A percentile compares a stretch with the other conserved stretches of the same genome.
Conservation (phyloP, 768 basidiomycete species). For the Tephrocybe sp. region DNA sequence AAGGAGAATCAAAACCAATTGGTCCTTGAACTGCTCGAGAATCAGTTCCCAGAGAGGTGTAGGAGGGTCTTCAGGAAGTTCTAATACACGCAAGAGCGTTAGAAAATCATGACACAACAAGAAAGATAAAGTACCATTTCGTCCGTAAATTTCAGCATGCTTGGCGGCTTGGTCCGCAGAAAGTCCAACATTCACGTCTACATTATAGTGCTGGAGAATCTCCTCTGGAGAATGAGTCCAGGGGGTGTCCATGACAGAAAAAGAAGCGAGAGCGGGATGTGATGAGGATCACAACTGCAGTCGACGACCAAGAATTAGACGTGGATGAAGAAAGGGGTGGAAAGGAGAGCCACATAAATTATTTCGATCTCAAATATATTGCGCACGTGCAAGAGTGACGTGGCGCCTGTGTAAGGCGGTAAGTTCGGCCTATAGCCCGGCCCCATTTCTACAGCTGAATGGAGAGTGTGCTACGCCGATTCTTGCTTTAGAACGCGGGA, state of each 20-base stretch:
- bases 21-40: slow-evolving; percentile 99
- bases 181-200: slow-evolving; percentile 65
- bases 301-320: slow-evolving; percentile 9
- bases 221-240: slow-evolving; percentile 76
- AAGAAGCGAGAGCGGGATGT: slow-evolving; percentile 16
- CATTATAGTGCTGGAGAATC: slow-evolving; percentile 71
- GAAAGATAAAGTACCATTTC: slow-evolving; percentile 60
- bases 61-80: slow-evolving; percentile 87
- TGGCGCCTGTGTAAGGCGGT: slow-evolving; percentile 27
- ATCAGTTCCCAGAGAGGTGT: slow-evolving; percentile 94
- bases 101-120: neutral
- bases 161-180: slow-evolving; percentile 64
- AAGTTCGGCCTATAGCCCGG: neutral
- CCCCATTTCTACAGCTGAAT: neutral
- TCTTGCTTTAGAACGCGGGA: neutral
- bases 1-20: slow-evolving; percentile 94
- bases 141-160: slow-evolving; percentile 80
- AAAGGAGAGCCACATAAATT: slow-evolving; percentile 3
- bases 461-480: neutral
- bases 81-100: slow-evolving; percentile 39
- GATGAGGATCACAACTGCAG: slow-evolving; percentile 11
- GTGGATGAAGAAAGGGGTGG: neutral
- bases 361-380: slow-evolving; percentile 19
- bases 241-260: slow-evolving; percentile 59
- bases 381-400: slow-evolving; percentile 41